phyloP scores from a whole-genome alignment of 768 basidiomycete species.

The Butyriboletus loyo region DNA sequence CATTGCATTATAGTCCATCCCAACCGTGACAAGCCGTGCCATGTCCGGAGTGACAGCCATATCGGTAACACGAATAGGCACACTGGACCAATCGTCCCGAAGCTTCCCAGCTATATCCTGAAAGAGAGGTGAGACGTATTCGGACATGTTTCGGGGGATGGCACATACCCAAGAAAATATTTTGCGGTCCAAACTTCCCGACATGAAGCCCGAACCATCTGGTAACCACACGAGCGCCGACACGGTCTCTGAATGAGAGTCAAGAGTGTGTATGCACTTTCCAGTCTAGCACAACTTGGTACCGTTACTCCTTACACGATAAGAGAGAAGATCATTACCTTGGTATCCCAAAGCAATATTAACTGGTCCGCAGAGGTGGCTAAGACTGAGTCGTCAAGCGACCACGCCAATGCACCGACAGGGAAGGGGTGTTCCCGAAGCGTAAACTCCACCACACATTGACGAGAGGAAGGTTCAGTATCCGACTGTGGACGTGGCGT shows the following conservation, averaged over 20 bases:
- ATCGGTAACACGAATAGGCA: constrained; percentile 80
- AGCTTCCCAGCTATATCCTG: constrained; percentile 77
- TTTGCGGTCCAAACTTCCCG: constrained; percentile 81
- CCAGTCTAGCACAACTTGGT: constrained; percentile 56
- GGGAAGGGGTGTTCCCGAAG: constrained; percentile 76
- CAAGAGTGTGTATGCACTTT: constrained; percentile 59
- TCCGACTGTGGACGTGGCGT: constrained; percentile 37
- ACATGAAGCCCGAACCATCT: constrained; percentile 86
- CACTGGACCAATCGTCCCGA: constrained; percentile 63
- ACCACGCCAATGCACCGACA: constrained; percentile 89
- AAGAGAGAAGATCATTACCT: constrained; percentile 46
- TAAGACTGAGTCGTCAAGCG: constrained; percentile 79
- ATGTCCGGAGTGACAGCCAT: constrained; percentile 85
- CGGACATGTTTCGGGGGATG: not conserved
- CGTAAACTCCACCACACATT: constrained; percentile 56
- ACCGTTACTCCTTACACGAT: not conserved
- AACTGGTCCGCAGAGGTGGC: constrained; percentile 78
- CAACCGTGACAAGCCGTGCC: constrained; percentile 80
- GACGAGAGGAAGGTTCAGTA: constrained; percentile 48
- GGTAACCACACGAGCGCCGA: constrained; percentile 86
- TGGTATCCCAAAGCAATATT: constrained; percentile 88
- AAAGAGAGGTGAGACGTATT: constrained; percentile 10
- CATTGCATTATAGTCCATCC: constrained; percentile 49
- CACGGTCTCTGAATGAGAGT: constrained; percentile 77
- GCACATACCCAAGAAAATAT: constrained; percentile 76